Evolutionary conservation across 106 monocot genomes (phyloP).

Genomic region (Allium fistulosum): DNA sequence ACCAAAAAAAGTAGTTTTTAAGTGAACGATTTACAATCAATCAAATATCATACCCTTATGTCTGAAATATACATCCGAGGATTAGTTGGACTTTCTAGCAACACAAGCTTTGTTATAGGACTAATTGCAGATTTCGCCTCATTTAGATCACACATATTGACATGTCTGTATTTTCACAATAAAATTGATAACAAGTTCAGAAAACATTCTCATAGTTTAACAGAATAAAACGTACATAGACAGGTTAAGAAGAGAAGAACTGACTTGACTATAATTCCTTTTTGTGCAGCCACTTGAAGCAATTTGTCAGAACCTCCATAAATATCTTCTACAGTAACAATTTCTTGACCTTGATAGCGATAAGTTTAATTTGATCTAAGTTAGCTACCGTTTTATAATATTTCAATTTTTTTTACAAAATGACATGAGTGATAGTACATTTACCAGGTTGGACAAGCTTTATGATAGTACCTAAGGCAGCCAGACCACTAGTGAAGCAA

Average conservation of each 20-base stretch:
- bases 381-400: no score
- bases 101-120: constrained; percentile 65
- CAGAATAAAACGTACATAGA: no score
- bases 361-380: no score
- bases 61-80: constrained; percentile 80
- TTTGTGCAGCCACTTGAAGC: no score
- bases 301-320: no score
- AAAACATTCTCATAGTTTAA: neutral
- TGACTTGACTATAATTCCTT: no score
- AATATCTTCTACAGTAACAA: no score
- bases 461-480: constrained; percentile 64
- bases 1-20: neutral
- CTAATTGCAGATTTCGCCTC: constrained; percentile 61
- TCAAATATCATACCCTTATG: constrained; percentile 49
- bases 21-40: neutral
- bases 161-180: constrained; percentile 36
- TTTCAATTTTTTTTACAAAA: no score
- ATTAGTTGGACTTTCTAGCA: constrained; percentile 96
- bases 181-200: no score
- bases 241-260: no score
- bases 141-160: constrained; percentile 60
- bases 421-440: no score
- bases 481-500: constrained; percentile 99
- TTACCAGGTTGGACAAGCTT: constrained; percentile 25
- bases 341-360: no score